phyloP scores from a whole-genome alignment of 805 yeast genomes.

The Wickerhamiella domercqiae region DNA sequence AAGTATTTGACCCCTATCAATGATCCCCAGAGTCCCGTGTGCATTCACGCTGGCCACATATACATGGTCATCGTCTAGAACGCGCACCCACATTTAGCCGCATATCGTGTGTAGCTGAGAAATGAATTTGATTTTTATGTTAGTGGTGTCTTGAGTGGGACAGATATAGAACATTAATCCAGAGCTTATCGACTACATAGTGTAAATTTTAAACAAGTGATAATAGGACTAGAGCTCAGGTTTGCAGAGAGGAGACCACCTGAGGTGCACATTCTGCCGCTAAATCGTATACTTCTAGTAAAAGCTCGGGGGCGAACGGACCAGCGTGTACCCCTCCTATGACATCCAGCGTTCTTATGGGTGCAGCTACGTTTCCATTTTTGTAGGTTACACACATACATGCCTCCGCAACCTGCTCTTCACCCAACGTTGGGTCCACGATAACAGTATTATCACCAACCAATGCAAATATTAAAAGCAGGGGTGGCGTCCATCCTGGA shows the following conservation, averaged over 20 bases:
- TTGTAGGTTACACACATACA: conserved; percentile 66
- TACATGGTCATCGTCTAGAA: too few species aligned
- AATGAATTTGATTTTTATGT: too few species aligned
- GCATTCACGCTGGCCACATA: too few species aligned
- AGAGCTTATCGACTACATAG: too few species aligned
- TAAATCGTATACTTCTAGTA: conserved; percentile 41
- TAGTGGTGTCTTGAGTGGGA: too few species aligned
- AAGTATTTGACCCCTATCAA: conserved; percentile 2
- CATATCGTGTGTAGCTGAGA: too few species aligned
- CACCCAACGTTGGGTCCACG: conserved; percentile 79
- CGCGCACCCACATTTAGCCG: too few species aligned
- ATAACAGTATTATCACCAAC: conserved; percentile 48
- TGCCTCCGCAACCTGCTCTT: conserved; percentile 74
- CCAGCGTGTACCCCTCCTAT: conserved; percentile 40
- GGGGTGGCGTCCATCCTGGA: conserved; percentile 45
- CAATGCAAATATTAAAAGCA: conserved; percentile 60
- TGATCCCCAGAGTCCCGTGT: conserved; percentile 10
- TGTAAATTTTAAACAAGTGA: too few species aligned
- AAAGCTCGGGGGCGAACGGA: conserved; percentile 15
- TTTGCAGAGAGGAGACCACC: conserved; percentile 38
- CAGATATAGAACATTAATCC: background rate
- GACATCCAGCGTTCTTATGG: conserved; percentile 54
- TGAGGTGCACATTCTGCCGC: conserved; percentile 46
- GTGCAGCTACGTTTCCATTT: conserved; percentile 51
- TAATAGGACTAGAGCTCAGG: too few species aligned